These are phyloP conservation scores for Senecio squalidus DNA, from an alignment of 140 eudicot species.

Conservation along the genomic window DNA sequence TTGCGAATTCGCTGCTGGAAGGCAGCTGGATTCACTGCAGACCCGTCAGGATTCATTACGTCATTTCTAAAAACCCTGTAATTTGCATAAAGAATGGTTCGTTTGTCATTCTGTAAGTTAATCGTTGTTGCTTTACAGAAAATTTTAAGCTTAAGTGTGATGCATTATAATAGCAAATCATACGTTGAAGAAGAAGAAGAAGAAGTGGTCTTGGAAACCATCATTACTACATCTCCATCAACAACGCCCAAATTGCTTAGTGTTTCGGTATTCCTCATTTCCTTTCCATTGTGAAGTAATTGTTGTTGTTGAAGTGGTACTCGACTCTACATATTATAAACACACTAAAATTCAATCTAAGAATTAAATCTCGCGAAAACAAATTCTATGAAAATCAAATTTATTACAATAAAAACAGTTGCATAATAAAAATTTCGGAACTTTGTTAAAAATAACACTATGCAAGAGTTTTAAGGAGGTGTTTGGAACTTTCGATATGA, in stretches of 20 bases:
- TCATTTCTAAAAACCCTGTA: constrained; percentile 40
- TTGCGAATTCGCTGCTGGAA: constrained; percentile 66
- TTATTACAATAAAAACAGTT: too few relatives aligned
- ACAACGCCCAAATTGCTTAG: constrained; percentile 61
- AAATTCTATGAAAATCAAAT: neutral
- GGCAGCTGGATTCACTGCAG: constrained; percentile 72
- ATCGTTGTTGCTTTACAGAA: neutral
- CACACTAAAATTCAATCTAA: neutral
- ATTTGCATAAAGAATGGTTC: neutral
- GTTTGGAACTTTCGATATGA: too few relatives aligned
- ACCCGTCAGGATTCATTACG: constrained; percentile 64
- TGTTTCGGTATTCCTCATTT: constrained; percentile 62
- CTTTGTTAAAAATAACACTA: too few relatives aligned
- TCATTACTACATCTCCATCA: constrained; percentile 88
- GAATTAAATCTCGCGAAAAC: neutral
- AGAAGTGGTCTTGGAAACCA: constrained; percentile 48
- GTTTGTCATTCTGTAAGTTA: too few relatives aligned
- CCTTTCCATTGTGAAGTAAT: constrained; percentile 72
- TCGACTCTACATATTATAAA: neutral
- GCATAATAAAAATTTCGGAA: too few relatives aligned
- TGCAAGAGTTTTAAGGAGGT: too few relatives aligned
- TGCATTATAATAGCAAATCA: neutral
- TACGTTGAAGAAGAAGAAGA: constrained; percentile 33
- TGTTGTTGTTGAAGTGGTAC: constrained; percentile 21
- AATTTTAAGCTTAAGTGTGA: neutral